These are phyloP conservation scores for Batkoa obscura DNA, from an alignment of 371 early-diverging fungal species.

Conservation along the genomic window DNA sequence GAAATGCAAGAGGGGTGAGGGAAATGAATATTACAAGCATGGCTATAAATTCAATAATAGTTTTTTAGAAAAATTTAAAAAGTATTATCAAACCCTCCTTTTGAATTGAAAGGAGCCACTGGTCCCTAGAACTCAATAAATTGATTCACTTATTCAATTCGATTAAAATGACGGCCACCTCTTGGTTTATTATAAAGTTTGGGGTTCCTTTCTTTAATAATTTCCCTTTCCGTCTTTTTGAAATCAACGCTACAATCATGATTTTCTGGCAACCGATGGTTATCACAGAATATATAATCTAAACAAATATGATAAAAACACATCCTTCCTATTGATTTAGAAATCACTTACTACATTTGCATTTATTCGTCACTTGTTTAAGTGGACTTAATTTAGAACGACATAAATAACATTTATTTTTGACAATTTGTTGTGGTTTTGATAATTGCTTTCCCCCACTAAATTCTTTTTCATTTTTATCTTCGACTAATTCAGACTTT, in stretches of 20 bases:
- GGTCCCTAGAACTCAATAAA: no score
- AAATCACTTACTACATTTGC: constrained; percentile 36
- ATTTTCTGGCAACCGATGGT: constrained; percentile 49
- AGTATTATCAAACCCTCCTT: no score
- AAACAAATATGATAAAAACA: neutral
- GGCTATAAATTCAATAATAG: no score
- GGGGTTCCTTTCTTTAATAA: constrained; percentile 56
- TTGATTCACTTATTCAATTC: constrained; percentile 20
- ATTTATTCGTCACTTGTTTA: constrained; percentile 64
- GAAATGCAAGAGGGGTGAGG: no score
- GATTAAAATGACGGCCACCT: constrained; percentile 55
- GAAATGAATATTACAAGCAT: no score
- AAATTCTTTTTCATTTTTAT: neutral
- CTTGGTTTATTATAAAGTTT: constrained; percentile 51
- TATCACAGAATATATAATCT: constrained; percentile 58
- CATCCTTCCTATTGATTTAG: neutral
- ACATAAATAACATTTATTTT: constrained; percentile 56
- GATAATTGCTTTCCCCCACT: constrained; percentile 5
- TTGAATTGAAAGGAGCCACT: no score
- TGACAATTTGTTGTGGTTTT: constrained; percentile 35
- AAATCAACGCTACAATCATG: constrained; percentile 64
- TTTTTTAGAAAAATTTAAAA: no score
- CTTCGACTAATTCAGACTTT: no score
- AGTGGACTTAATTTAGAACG: constrained; percentile 54
- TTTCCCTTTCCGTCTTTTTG: constrained; percentile 38